Evolutionary conservation across 2,329 filamentous ascomycete genomes (phyloP).

Genomic region (Hyphodiscus sp.): DNA sequence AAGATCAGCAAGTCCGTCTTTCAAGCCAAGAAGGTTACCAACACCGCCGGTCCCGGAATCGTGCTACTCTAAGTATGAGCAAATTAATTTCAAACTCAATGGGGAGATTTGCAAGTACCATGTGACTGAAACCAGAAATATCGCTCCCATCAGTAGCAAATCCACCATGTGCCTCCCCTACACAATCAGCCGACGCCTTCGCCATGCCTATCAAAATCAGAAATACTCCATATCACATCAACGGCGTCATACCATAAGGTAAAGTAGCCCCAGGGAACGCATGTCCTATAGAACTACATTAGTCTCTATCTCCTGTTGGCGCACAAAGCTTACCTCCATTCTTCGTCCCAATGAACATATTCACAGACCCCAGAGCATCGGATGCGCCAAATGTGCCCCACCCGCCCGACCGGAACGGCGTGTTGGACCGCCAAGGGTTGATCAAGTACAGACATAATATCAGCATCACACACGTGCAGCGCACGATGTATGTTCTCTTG

Average conservation of each 20-base stretch:
- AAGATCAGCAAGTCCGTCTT: background rate
- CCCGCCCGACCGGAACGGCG: background rate
- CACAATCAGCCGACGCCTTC: background rate
- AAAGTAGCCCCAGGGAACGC: background rate
- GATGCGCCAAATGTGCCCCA: background rate
- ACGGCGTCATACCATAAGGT: background rate
- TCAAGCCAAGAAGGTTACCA: background rate
- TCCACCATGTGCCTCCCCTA: background rate
- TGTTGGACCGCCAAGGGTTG: background rate
- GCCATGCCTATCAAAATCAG: background rate
- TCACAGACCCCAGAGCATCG: background rate
- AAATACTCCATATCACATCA: background rate
- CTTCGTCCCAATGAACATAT: slow-evolving; percentile 1
- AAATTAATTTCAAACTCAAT: background rate
- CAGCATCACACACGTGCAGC: background rate
- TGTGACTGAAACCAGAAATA: background rate
- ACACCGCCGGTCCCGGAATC: background rate
- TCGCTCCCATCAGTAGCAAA: background rate
- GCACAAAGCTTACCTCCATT: background rate
- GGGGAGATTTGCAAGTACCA: background rate
- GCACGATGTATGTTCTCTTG: background rate
- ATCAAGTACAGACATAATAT: background rate
- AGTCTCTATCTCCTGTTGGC: background rate
- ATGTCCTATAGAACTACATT: background rate
- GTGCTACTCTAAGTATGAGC: background rate